Base-by-base conservation (phyloP, 2,329 filamentous ascomycete genomes). In the Epichloe bromicola region DNA sequence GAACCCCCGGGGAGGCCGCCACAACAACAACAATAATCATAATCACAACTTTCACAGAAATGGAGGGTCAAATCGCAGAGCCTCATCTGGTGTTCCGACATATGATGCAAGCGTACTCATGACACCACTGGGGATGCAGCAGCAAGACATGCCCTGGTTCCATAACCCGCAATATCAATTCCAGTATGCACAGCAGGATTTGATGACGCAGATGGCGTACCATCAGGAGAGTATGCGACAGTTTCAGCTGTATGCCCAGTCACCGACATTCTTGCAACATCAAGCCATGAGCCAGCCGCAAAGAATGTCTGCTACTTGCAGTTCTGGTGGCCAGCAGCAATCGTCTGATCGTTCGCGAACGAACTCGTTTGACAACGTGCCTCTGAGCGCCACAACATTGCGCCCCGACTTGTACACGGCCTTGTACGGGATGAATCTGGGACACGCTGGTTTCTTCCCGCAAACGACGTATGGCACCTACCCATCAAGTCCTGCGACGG, bases 291-390 rank as follows among this genome's bases (percentile, higher is more conserved):
- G 60, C 19, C 67, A 71, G 58, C 59, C 60, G 33, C 63, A 65
- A 49, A 57, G 63, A 36, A 51, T 64, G 43, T 57, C 63, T 37
- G 53, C 57, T n/a, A 59, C 49, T 23, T 55, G 59, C 7, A 56
- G 53, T 8, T 56, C 61, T 1, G 58, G 53, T 3, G 59, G 54
- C 3, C 63, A 65, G 36, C 63, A 65, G 36, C 63, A 60, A 34
- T 61, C 72, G 49, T 60, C 66, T 33, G 72, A 79, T 58, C 67
- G 80, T 55, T 76, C 78, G 38, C 74, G 80, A 54, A 82, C 79
- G 6, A 80, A 77, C 59, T 83, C 79, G 12, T 79, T 83, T 58
- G 80, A 84, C 58, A 80, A 76, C 50, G 71, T 76, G 17, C 79
- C 80, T 5, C 61, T 81, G 38, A 76, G 72, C n/a, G 76, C 78